Percentiles rank a stretch among this genome's conserved stretches.
Conservation (phyloP, 495 filamentous ascomycete species). For the Aeminium ludgeri region DNA sequence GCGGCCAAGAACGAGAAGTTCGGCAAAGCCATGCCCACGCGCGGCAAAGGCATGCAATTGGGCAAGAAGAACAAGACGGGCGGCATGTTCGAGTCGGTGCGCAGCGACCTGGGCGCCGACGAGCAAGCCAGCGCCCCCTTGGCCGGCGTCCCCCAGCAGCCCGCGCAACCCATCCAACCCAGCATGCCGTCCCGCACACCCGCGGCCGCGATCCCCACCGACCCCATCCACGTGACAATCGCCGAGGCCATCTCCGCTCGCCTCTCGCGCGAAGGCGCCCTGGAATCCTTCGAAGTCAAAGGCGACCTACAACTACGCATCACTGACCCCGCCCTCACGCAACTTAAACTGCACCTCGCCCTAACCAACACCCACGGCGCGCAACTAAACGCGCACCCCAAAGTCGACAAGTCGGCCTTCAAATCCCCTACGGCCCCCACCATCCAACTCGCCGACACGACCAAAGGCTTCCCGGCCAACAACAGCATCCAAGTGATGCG, state of each 20-base stretch:
- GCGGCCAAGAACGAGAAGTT: conserved; percentile 77
- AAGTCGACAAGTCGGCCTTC: conserved; percentile 78
- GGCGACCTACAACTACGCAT: conserved; percentile 83
- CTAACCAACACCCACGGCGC: conserved; percentile 59
- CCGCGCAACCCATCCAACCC: conserved; percentile 24
- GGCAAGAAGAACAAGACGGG: conserved; percentile 96
- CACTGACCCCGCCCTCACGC: conserved; percentile 68
- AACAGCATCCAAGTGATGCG: conserved; percentile 75
- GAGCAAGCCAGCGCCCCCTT: conserved; percentile 61
- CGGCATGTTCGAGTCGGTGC: conserved; percentile 91
- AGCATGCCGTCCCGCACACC: conserved; percentile 38
- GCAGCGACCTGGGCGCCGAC: conserved; percentile 68
- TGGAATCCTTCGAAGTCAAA: conserved; percentile 72
- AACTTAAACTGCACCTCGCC: conserved; percentile 64
- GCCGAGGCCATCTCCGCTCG: conserved; percentile 77
- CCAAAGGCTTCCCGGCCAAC: conserved; percentile 80
- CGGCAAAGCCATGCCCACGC: conserved; percentile 40
- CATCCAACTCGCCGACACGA: conserved; percentile 70
- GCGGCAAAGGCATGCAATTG: conserved; percentile 95
- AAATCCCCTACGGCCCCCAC: conserved; percentile 52
- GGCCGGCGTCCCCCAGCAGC: conserved; percentile 41
- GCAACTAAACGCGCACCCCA: conserved; percentile 85
- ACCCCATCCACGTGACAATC: conserved; percentile 58
- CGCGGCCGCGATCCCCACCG: conserved; percentile 23
- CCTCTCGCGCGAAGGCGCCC: conserved; percentile 64